Evolutionary conservation across 164 flowering plant species (phyloP).

Genomic region (Kalanchoe fedtschenkoi): DNA sequence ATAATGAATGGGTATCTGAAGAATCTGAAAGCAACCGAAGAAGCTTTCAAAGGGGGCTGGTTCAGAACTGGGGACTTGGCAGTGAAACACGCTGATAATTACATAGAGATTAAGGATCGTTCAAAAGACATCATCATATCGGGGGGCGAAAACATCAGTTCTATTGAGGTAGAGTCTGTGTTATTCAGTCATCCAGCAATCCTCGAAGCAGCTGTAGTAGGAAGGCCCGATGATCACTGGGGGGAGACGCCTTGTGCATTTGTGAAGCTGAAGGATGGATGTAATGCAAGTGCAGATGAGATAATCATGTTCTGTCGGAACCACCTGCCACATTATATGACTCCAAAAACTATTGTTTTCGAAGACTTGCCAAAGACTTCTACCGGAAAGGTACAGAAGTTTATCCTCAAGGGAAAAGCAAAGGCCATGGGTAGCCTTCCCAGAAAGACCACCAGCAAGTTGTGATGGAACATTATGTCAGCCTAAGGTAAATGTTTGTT

Average conservation of each 20-base stretch:
- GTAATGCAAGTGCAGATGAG: constrained; percentile 18
- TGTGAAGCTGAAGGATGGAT: constrained; percentile 41
- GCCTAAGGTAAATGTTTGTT: no score
- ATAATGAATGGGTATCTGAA: constrained; percentile 49
- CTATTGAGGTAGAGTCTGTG: constrained; percentile 47
- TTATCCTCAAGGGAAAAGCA: constrained; percentile 31
- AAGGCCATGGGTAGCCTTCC: constrained; percentile 43
- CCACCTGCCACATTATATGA: constrained; percentile 37
- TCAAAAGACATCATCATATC: constrained; percentile 48
- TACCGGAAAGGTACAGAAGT: constrained; percentile 51
- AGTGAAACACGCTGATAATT: constrained; percentile 45
- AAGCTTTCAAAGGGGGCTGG: constrained; percentile 47
- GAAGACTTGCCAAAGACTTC: constrained; percentile 47
- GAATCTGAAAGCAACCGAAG: constrained; percentile 26
- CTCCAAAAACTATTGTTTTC: constrained; percentile 37
- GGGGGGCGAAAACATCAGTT: constrained; percentile 55
- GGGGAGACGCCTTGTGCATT: constrained; percentile 59
- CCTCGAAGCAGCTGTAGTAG: constrained; percentile 53
- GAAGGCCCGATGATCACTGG: constrained; percentile 44
- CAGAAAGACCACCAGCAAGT: constrained; percentile 15
- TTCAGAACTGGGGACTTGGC: constrained; percentile 44
- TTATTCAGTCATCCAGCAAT: constrained; percentile 40
- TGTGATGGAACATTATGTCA: no score
- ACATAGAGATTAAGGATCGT: constrained; percentile 45
- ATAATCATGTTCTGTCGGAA: constrained; percentile 30